These are phyloP conservation scores for Boletus sensibilis DNA, from an alignment of 768 basidiomycete species.

Conservation along the genomic window DNA sequence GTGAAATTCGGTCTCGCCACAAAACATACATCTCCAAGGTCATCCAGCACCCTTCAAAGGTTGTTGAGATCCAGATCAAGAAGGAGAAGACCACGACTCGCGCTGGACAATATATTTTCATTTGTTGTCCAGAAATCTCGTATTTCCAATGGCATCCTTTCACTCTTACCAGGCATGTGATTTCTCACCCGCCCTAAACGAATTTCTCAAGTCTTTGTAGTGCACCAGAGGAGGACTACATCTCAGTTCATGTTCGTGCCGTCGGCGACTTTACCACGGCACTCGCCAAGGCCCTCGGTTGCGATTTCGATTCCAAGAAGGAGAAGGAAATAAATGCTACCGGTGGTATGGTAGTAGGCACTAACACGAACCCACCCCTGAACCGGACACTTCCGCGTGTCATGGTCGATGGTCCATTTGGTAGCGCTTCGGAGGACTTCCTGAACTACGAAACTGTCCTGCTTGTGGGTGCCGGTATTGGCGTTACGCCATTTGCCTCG, in stretches of 20 bases:
- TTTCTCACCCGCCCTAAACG: not conserved
- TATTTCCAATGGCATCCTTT: conserved; percentile 99
- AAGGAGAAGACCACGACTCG: conserved; percentile 84
- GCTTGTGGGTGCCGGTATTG: conserved; percentile 92
- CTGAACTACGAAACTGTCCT: conserved; percentile 86
- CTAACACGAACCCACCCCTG: conserved; percentile 54
- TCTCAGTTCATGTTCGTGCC: conserved; percentile 89
- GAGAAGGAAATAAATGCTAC: conserved; percentile 42
- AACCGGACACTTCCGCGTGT: conserved; percentile 81
- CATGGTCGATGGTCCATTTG: conserved; percentile 97
- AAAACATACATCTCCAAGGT: conserved; percentile 92
- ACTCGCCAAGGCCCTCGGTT: conserved; percentile 79
- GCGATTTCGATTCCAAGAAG: conserved; percentile 65
- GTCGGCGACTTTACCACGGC: conserved; percentile 91
- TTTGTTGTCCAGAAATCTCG: conserved; percentile 86
- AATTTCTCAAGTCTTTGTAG: conserved; percentile 35
- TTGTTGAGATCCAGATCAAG: conserved; percentile 96
- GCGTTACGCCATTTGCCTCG: conserved; percentile 95
- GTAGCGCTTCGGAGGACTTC: conserved; percentile 89
- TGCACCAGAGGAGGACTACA: conserved; percentile 93
- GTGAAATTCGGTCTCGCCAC: conserved; percentile 89
- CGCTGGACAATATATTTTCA: conserved; percentile 92
- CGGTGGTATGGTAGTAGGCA: conserved; percentile 63
- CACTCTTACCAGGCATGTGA: conserved; percentile 74
- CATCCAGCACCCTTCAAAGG: conserved; percentile 92